Conservation (phyloP, 1,284 basidiomycete genomes). For the Leccinum cinnamomeum region DNA sequence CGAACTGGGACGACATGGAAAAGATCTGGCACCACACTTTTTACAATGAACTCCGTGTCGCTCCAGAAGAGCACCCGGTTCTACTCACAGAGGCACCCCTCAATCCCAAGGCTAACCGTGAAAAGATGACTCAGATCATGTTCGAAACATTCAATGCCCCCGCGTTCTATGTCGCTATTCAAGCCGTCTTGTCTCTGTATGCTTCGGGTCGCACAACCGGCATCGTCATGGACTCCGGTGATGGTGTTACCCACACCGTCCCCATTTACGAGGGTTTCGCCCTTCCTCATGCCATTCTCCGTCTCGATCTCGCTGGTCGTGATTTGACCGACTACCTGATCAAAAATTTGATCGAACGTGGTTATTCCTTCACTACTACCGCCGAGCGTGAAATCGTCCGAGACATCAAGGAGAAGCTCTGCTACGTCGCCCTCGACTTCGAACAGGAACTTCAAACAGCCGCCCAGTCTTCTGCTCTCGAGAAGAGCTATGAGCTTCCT, state of each 20-base stretch:
- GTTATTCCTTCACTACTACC: conserved; percentile 92
- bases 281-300: conserved; percentile 91
- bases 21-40: conserved; percentile 91
- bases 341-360: conserved; percentile 93
- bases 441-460: conserved; percentile 96
- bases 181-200: conserved; percentile 87
- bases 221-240: conserved; percentile 90
- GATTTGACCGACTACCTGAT: conserved; percentile 92
- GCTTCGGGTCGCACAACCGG: conserved; percentile 87
- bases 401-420: conserved; percentile 98
- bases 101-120: conserved; percentile 89
- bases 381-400: conserved; percentile 96
- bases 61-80: conserved; percentile 86
- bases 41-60: conserved; percentile 81
- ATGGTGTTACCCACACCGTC: conserved; percentile 89
- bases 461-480: conserved; percentile 86
- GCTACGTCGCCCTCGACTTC: conserved; percentile 96
- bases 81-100: conserved; percentile 86
- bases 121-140: conserved; percentile 97
- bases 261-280: conserved; percentile 93
- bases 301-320: conserved; percentile 94
- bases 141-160: conserved; percentile 93
- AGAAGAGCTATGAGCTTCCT: conserved; percentile 96
- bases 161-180: conserved; percentile 89
- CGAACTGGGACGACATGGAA: conserved; percentile 92